phyloP scores from a whole-genome alignment of 768 basidiomycete species.

The Termitomyces sp. region DNA sequence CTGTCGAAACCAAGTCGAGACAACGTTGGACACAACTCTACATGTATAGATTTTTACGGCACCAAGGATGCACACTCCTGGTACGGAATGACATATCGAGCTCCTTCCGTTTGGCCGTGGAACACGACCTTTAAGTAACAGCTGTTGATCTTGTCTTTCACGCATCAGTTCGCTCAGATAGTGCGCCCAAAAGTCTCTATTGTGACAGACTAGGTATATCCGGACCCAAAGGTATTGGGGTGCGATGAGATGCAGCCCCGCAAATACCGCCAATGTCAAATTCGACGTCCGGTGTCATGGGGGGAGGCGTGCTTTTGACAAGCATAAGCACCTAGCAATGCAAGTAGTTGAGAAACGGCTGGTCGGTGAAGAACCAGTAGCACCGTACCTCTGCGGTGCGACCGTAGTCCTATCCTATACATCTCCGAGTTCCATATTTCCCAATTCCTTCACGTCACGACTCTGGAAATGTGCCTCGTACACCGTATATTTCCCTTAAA shows the following conservation, averaged over 20 bases:
- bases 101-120: background rate
- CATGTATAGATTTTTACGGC: background rate
- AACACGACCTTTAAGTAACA: background rate
- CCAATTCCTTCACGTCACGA: background rate
- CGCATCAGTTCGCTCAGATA: background rate
- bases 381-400: background rate
- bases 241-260: background rate
- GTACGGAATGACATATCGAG: background rate
- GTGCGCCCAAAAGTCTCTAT: background rate
- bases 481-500: background rate
- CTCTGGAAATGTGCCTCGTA: background rate
- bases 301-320: background rate
- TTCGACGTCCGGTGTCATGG: background rate
- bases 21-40: background rate
- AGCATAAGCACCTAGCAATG: background rate
- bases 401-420: background rate
- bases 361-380: background rate
- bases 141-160: background rate
- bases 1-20: background rate
- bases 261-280: background rate
- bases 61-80: background rate
- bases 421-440: background rate
- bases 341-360: background rate
- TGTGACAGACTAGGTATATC: background rate
- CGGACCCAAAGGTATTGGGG: background rate